Conservation (phyloP, 2,329 filamentous ascomycete genomes). For the Berkeleyomyces basicola region DNA sequence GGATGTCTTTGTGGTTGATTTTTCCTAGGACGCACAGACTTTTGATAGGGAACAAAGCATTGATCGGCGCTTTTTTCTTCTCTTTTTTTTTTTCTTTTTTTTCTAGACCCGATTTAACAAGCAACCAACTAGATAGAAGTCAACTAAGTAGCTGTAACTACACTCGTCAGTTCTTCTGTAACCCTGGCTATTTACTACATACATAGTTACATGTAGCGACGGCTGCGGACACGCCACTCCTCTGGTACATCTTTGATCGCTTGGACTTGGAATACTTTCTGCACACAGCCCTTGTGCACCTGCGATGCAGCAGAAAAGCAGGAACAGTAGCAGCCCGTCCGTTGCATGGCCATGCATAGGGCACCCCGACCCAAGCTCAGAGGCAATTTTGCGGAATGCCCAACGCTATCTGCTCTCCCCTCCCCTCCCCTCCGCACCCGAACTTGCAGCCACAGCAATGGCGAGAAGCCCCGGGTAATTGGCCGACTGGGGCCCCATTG, state of each 20-base stretch:
- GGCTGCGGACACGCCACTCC: too few species aligned
- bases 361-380: too few species aligned
- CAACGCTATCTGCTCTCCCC: not conserved
- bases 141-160: not conserved
- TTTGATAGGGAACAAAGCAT: not conserved
- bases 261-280: too few species aligned
- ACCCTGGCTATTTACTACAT: not conserved
- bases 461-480: not conserved
- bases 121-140: not conserved
- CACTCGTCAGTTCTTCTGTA: not conserved
- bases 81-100: not conserved
- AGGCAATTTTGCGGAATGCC: too few species aligned
- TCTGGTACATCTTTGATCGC: too few species aligned
- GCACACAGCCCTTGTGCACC: too few species aligned
- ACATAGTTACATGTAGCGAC: too few species aligned
- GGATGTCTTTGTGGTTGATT: not conserved
- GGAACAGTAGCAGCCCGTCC: too few species aligned
- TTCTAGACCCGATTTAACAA: not conserved
- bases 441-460: not conserved
- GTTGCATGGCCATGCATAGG: too few species aligned
- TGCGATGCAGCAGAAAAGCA: too few species aligned
- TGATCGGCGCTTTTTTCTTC: not conserved
- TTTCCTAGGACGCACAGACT: not conserved
- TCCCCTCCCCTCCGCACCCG: not conserved
- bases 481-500: not conserved